Evolutionary conservation across 1,284 basidiomycete genomes (phyloP).

Genomic region (Ceratobasidium sp.): DNA sequence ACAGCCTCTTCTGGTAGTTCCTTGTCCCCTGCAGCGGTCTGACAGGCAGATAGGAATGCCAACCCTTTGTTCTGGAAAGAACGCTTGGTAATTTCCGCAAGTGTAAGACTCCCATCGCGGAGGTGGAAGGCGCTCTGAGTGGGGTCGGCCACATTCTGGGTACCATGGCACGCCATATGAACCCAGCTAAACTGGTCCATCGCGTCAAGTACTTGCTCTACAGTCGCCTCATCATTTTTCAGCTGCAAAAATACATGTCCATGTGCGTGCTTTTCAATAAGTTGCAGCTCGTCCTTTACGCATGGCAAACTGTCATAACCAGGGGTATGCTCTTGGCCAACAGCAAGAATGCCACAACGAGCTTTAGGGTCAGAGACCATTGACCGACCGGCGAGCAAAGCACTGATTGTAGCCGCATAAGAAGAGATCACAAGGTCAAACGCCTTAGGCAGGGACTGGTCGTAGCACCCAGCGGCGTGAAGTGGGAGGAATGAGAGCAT

Average conservation of each 20-base stretch:
- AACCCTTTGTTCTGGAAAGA: background rate
- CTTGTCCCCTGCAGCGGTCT: conserved; percentile 7
- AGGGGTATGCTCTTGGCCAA: conserved; percentile 24
- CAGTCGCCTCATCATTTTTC: background rate
- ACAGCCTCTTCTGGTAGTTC: background rate
- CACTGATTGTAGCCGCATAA: background rate
- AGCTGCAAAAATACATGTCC: background rate
- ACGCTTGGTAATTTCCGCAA: conserved; percentile 13
- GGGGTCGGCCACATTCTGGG: conserved; percentile 15
- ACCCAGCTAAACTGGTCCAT: conserved; percentile 28
- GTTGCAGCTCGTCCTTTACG: conserved; percentile 22
- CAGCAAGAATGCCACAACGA: conserved; percentile 13
- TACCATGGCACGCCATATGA: conserved; percentile 38
- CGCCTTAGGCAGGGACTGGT: background rate
- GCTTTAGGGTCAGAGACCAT: background rate
- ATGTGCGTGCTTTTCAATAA: conserved; percentile 1
- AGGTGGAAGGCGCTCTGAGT: conserved; percentile 28
- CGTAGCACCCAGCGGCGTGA: conserved; percentile 12
- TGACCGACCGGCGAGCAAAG: background rate
- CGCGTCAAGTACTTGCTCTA: background rate
- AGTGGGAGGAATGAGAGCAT: conserved; percentile 8
- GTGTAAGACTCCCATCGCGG: conserved; percentile 22
- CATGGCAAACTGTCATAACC: background rate
- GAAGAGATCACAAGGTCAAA: conserved; percentile 16
- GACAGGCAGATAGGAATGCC: conserved; percentile 10